These are phyloP conservation scores for Daedalea quercina DNA, from an alignment of 768 basidiomycete genomes.

Conservation along the genomic window DNA sequence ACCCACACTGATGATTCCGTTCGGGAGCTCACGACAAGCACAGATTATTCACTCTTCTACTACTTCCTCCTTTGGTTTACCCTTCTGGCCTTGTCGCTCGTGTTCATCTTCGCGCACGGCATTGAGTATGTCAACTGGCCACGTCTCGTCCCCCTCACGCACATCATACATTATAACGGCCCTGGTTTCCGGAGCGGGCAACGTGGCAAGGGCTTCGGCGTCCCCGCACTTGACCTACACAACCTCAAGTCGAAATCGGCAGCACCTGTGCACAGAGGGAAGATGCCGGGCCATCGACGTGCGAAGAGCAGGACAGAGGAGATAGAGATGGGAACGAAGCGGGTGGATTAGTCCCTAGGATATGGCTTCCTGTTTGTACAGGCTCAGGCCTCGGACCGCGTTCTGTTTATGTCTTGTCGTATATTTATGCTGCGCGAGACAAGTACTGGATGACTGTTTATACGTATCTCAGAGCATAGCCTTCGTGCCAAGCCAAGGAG, in stretches of 20 bases:
- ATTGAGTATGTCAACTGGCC: slow-evolving; percentile 97
- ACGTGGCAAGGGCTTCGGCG: slow-evolving; percentile 66
- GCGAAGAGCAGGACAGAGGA: slow-evolving; percentile 45
- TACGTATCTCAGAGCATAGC: too few relatives aligned
- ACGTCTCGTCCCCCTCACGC: slow-evolving; percentile 68
- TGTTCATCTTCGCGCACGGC: slow-evolving; percentile 79
- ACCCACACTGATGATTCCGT: background rate
- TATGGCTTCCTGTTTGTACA: background rate
- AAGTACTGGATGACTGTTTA: too few relatives aligned
- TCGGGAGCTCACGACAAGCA: slow-evolving; percentile 3
- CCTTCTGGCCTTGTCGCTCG: slow-evolving; percentile 51
- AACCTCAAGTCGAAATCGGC: slow-evolving; percentile 29
- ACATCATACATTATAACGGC: slow-evolving; percentile 82
- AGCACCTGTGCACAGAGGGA: slow-evolving; percentile 32
- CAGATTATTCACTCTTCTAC: slow-evolving; percentile 81
- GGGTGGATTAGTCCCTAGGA: slow-evolving; percentile 45
- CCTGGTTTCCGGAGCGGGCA: slow-evolving; percentile 77
- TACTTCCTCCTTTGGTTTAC: slow-evolving; percentile 80
- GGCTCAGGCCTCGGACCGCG: background rate
- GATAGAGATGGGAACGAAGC: slow-evolving; percentile 76
- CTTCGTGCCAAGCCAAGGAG: too few relatives aligned
- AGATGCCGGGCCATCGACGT: slow-evolving; percentile 19
- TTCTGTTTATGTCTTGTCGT: too few relatives aligned
- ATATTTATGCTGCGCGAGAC: too few relatives aligned
- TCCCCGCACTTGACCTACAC: slow-evolving; percentile 27